Base-by-base conservation (phyloP, 2,329 filamentous ascomycete genomes). In the Mariannaea elegans region DNA sequence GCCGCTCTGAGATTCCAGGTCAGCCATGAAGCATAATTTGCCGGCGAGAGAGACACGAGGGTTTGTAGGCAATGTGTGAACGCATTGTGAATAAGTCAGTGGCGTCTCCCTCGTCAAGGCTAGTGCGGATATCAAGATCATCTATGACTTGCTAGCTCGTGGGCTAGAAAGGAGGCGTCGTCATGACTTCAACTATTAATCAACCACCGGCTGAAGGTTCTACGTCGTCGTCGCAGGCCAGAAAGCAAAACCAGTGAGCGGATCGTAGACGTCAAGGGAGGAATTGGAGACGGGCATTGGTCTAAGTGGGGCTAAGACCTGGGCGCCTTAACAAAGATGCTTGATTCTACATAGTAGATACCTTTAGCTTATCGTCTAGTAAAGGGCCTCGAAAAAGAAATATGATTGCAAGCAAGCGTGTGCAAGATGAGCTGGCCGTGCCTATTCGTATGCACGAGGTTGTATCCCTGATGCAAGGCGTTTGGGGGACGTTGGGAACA, bases 1-100 rank as follows among this genome's bases (percentile, higher is more conserved):
- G 56, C 55, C 63, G 51, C 59, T 24, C 32, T 47, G 46, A 36
- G 46, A 51, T 64, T 61, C 45, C 53, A 66, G 66, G 71, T 69
- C 63, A 48, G 48, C 53, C 34, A 52, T 63, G 62, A 59, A 69
- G 67, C 59, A 16, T 21, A 61, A 51, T 59, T 62, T 53, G 23
- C 21, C 24, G 38, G 31, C 38, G 24, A 42, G 34, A 27, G 38
- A 39, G 34, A 34, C 31, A 47, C 13, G 45, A 34, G 34, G 19
- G 34, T 34, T 36, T 49, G 34, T 45, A 18, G 38, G 44, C 49
- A 36, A 42, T 29, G 45, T 44, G 56, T 34, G 53, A 38, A 14
- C 16, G 42, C 19, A 27, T 27, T 27, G 24, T 27, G 24, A 27
- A 27, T 27, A 27, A 9, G 24, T 27, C 24, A 6, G 24, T 27